A percentile compares a stretch with the other conserved stretches of the same genome.
Conservation (phyloP, 257 asterid species). For the Paulownia fortunei region DNA sequence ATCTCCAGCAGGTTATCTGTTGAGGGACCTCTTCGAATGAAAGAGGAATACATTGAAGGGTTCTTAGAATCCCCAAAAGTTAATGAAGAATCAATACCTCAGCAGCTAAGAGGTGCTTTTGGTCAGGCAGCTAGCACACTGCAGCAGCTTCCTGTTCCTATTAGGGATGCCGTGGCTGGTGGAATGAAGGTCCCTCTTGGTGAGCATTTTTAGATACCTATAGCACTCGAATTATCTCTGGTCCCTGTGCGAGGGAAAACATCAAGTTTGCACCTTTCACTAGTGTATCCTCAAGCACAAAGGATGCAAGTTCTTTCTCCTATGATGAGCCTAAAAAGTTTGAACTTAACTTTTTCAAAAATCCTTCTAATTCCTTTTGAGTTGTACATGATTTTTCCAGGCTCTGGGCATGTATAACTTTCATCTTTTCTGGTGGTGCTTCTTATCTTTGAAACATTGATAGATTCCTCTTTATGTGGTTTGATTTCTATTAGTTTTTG, state of each 20-base stretch:
- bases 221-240: too few relatives aligned
- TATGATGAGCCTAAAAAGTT: too few relatives aligned
- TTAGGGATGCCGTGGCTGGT: slow-evolving; percentile 60
- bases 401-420: too few relatives aligned
- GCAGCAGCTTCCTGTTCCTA: slow-evolving; percentile 80
- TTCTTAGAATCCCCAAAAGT: slow-evolving; percentile 79
- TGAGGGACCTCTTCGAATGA: slow-evolving; percentile 94
- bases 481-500: too few relatives aligned
- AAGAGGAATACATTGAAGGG: slow-evolving; percentile 91
- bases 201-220: slow-evolving; percentile 38
- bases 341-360: too few relatives aligned
- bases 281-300: background rate
- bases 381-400: too few relatives aligned
- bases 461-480: too few relatives aligned
- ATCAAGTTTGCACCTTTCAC: slow-evolving; percentile 4
- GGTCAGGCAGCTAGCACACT: slow-evolving; percentile 66
- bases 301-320: too few relatives aligned
- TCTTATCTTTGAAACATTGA: too few relatives aligned
- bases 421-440: too few relatives aligned
- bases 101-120: slow-evolving; percentile 74
- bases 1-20: slow-evolving; percentile 68
- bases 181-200: slow-evolving; percentile 89
- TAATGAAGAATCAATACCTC: slow-evolving; percentile 74
- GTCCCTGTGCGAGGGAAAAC: background rate
- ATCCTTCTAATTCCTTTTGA: too few relatives aligned